phyloP scores from a whole-genome alignment of 305 asterid species.

The Fraxinus velutina region DNA sequence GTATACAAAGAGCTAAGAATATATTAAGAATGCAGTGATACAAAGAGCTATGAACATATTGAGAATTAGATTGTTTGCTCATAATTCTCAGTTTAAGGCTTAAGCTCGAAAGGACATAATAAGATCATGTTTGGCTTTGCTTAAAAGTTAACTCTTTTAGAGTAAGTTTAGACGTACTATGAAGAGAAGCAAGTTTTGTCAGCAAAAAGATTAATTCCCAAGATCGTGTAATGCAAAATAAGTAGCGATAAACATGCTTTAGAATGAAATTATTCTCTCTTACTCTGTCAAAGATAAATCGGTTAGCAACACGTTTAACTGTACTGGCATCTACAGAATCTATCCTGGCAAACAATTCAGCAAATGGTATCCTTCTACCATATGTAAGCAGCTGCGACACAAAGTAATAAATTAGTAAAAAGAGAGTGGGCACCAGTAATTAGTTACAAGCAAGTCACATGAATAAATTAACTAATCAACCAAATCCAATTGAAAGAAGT shows the following conservation, averaged over 20 bases:
- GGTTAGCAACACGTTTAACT: constrained; percentile 77
- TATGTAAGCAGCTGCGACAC: constrained; percentile 76
- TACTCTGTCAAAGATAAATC: constrained; percentile 78
- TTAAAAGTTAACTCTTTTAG: background rate
- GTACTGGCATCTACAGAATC: constrained; percentile 79
- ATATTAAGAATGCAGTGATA: constrained; percentile 21
- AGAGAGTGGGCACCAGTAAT: background rate
- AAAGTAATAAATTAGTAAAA: background rate
- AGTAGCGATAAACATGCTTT: background rate
- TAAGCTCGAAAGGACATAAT: background rate
- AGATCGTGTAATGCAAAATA: background rate
- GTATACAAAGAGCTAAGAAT: background rate
- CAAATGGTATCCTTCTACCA: constrained; percentile 84
- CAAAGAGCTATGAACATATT: background rate
- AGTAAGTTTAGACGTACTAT: background rate
- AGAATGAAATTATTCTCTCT: constrained; percentile 5
- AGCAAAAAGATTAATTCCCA: background rate
- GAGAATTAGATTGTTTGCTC: background rate
- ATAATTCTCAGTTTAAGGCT: background rate
- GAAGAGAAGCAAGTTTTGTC: background rate
- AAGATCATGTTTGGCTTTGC: background rate
- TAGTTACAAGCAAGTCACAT: background rate
- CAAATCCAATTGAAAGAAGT: background rate
- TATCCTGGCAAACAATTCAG: constrained; percentile 88
- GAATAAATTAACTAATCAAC: background rate